Evolutionary conservation across 1,284 basidiomycete genomes (phyloP).

Genomic region (Coniophora puteana): DNA sequence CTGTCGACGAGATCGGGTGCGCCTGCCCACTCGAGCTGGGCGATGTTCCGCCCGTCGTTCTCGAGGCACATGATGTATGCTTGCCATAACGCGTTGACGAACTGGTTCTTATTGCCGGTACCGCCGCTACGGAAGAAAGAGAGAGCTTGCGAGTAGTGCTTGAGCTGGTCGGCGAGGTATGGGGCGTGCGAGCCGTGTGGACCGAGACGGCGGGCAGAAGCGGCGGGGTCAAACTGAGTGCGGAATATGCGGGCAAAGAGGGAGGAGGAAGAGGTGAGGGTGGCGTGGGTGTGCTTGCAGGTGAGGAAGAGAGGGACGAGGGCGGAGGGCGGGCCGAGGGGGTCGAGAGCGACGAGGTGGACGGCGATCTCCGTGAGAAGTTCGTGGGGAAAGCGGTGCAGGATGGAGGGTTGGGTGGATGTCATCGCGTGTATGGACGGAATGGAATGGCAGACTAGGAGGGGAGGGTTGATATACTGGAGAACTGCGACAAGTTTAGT

Average conservation of each 20-base stretch:
- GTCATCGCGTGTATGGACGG: too few relatives aligned
- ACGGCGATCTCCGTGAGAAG: constrained; percentile 56
- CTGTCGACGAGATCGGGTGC: constrained; percentile 42
- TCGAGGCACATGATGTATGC: constrained; percentile 68
- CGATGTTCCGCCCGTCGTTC: constrained; percentile 71
- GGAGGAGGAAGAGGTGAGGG: constrained; percentile 35
- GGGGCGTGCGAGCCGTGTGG: constrained; percentile 31
- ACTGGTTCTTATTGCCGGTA: constrained; percentile 14
- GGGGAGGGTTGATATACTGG: too few relatives aligned
- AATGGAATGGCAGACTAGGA: too few relatives aligned
- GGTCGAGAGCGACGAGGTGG: constrained; percentile 37
- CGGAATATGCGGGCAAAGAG: constrained; percentile 62
- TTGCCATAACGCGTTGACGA: constrained; percentile 40
- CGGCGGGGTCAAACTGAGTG: constrained; percentile 56
- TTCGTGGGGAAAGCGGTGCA: constrained; percentile 49
- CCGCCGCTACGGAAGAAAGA: constrained; percentile 36
- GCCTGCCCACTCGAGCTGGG: constrained; percentile 53
- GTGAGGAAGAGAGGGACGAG: constrained; percentile 49
- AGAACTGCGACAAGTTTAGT: too few relatives aligned
- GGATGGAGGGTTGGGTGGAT: constrained; percentile 18
- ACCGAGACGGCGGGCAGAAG: constrained; percentile 47
- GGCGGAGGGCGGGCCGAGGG: constrained; percentile 37
- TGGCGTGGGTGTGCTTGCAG: constrained; percentile 38
- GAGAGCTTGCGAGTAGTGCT: constrained; percentile 38
- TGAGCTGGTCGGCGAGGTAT: constrained; percentile 43